A percentile compares a stretch with the other conserved stretches of the same genome.
These are phyloP conservation scores for Blastobotrys buckinghamii DNA, from an alignment of 1,139 yeast genomes.

Conservation along the genomic window DNA sequence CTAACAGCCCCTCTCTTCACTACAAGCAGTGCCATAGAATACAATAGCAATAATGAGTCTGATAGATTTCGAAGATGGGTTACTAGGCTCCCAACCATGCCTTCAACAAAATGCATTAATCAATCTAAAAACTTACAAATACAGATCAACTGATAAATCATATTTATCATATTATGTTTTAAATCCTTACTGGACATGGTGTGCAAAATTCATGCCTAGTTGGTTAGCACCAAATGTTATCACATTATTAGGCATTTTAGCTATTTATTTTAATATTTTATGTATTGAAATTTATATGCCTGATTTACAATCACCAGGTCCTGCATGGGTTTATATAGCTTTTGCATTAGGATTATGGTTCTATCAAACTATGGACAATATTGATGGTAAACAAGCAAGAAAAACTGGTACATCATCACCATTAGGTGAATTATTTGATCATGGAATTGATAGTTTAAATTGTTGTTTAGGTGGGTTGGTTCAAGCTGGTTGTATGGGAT, in stretches of 20 bases:
- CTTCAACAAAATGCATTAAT: conserved; percentile 23
- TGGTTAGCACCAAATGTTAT: conserved; percentile 76
- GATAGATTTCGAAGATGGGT: conserved; percentile 10
- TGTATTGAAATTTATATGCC: conserved; percentile 59
- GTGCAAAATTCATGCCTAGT: conserved; percentile 60
- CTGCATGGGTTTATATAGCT: conserved; percentile 62
- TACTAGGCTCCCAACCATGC: conserved; percentile 20
- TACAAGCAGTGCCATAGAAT: not conserved
- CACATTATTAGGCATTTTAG: conserved; percentile 59
- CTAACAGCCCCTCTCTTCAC: not conserved
- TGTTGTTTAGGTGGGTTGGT: conserved; percentile 41
- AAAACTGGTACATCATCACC: conserved; percentile 74
- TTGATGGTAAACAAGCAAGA: conserved; percentile 81
- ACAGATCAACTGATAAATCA: conserved; percentile 60
- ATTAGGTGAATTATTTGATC: conserved; percentile 75
- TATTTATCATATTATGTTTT: conserved; percentile 55
- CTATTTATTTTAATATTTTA: conserved; percentile 49
- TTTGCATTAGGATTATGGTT: conserved; percentile 66
- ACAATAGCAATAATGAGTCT: conserved; percentile 11
- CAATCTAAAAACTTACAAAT: conserved; percentile 25
- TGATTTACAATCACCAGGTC: conserved; percentile 45
- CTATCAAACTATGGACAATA: conserved; percentile 80
- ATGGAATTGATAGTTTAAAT: conserved; percentile 73
- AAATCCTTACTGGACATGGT: conserved; percentile 66
- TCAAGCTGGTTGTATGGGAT: conserved; percentile 37